Percentiles rank a stretch among this genome's conserved stretches.
phyloP scores from a whole-genome alignment of 345 rosid species.

The Citrus sp. region DNA sequence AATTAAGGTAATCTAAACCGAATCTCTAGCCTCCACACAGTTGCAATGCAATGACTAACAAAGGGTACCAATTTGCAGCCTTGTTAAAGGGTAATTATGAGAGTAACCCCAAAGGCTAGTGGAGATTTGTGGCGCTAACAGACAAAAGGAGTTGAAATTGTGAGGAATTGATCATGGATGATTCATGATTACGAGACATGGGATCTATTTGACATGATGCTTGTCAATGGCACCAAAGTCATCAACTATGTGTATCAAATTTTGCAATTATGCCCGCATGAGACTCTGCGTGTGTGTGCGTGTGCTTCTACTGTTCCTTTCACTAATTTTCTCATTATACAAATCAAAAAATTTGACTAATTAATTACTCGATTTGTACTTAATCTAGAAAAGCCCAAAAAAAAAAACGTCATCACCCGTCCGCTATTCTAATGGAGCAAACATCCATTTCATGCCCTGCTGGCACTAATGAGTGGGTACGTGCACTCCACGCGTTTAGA shows the following conservation, averaged over 20 bases:
- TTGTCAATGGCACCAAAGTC: background rate
- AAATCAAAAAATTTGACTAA: background rate
- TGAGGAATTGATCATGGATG: background rate
- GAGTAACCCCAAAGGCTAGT: background rate
- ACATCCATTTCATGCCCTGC: background rate
- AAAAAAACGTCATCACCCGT: background rate
- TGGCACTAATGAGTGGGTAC: background rate
- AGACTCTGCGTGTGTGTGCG: background rate
- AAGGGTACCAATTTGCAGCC: conserved; percentile 1
- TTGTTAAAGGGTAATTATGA: background rate
- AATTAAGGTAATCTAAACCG: background rate
- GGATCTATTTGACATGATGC: conserved; percentile 14
- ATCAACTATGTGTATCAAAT: background rate
- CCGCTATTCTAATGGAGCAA: background rate
- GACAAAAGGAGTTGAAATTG: background rate
- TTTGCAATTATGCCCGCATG: background rate
- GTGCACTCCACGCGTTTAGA: background rate
- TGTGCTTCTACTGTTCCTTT: background rate
- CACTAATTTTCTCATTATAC: background rate
- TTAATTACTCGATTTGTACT: background rate
- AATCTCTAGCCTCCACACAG: background rate
- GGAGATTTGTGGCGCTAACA: background rate
- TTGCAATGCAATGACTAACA: background rate
- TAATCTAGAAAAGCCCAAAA: background rate
- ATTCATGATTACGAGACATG: conserved; percentile 4